Percentiles rank a stretch among this genome's conserved stretches.
phyloP scores from a whole-genome alignment of 306 rosid species.

The Glycyrrhiza uralensis region DNA sequence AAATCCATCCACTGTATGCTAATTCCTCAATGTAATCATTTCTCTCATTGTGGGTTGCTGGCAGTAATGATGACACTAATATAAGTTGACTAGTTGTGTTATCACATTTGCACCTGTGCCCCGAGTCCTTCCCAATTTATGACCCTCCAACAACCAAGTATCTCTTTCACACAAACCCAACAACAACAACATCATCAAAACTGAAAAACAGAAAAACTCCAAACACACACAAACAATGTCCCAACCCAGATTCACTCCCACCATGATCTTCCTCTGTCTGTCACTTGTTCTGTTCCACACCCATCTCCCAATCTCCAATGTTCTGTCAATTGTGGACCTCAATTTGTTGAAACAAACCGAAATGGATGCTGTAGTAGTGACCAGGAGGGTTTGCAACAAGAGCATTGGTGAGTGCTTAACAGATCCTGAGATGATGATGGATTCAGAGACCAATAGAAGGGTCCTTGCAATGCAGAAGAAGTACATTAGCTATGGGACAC shows the following conservation, averaged over 20 bases:
- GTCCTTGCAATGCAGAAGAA: conserved; percentile 67
- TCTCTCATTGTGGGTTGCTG: conserved; percentile 10
- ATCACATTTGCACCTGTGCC: not conserved
- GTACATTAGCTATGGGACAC: conserved; percentile 86
- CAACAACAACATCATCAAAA: too few species aligned
- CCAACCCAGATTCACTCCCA: conserved; percentile 40
- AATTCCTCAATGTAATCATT: not conserved
- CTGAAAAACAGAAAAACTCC: conserved; percentile 25
- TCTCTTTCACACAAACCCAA: conserved; percentile 28
- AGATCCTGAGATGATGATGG: conserved; percentile 65
- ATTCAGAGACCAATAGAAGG: conserved; percentile 72
- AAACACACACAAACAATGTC: conserved; percentile 36
- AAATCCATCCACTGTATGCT: not conserved
- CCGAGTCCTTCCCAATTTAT: conserved; percentile 24
- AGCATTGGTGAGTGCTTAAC: conserved; percentile 55
- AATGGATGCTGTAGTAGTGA: conserved; percentile 36
- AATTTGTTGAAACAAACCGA: conserved; percentile 41
- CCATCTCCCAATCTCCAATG: conserved; percentile 41
- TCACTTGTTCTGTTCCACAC: conserved; percentile 45
- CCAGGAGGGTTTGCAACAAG: conserved; percentile 49
- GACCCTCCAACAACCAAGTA: conserved; percentile 41
- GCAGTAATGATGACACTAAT: conserved; percentile 26
- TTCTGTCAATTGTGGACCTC: conserved; percentile 50
- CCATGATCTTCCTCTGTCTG: conserved; percentile 21
- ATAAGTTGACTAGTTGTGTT: not conserved